Conservation (phyloP, 192 early-diverging fungal genomes). For the Haplosporangium gracile region DNA sequence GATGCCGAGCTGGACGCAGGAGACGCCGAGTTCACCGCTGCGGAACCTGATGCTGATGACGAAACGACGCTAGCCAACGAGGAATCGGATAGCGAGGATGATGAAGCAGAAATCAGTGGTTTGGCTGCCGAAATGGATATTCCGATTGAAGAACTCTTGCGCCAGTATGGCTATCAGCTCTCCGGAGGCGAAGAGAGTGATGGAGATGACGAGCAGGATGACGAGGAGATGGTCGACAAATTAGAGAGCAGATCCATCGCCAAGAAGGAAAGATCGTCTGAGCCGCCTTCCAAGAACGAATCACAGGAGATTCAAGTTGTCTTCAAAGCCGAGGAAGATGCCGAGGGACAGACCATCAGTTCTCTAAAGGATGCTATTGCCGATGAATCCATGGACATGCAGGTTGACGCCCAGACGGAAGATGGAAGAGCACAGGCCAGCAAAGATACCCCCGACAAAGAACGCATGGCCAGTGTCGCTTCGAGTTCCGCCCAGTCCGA, state of each 20-base stretch:
- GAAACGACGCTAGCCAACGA: constrained; percentile 52
- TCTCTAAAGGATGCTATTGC: constrained; percentile 18
- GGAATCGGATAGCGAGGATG: constrained; percentile 48
- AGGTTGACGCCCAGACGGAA: constrained; percentile 35
- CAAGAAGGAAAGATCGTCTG: background rate
- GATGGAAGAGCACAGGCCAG: constrained; percentile 15
- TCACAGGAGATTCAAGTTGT: background rate
- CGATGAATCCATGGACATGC: constrained; percentile 33
- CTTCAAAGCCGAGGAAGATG: constrained; percentile 9
- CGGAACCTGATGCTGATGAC: constrained; percentile 45
- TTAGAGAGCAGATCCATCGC: background rate
- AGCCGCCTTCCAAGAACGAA: background rate
- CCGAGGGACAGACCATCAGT: constrained; percentile 2
- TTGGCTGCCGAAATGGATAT: constrained; percentile 75
- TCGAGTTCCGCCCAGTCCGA: background rate
- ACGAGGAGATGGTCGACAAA: constrained; percentile 14
- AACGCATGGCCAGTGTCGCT: background rate
- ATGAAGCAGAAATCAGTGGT: constrained; percentile 66
- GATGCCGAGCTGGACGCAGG: constrained; percentile 44
- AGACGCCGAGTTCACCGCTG: constrained; percentile 28
- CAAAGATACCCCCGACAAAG: constrained; percentile 22
- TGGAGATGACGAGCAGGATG: constrained; percentile 32
- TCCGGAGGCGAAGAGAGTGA: constrained; percentile 38
- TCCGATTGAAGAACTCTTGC: constrained; percentile 70
- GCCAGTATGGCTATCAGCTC: constrained; percentile 60